Percentiles rank a stretch among this genome's conserved stretches.
Evolutionary conservation across 345 rosid species (phyloP).

Genomic region (Arabidopsis thaliana): DNA sequence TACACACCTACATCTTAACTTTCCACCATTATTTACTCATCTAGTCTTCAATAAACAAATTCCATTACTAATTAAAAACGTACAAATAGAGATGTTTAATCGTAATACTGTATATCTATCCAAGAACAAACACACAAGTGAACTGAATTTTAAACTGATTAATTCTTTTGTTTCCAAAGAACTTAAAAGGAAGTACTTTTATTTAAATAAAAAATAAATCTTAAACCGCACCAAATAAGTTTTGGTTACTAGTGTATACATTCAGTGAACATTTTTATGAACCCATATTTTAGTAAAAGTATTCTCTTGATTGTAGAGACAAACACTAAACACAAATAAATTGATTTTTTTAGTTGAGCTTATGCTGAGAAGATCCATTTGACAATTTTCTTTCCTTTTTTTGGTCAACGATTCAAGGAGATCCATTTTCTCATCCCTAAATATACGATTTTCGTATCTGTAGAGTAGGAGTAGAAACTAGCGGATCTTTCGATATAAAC

Average conservation of each 20-base stretch:
- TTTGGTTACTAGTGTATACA: no score
- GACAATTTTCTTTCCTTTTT: not conserved
- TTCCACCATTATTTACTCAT: conserved; percentile 19
- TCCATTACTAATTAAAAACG: not conserved
- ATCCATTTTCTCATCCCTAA: conserved; percentile 37
- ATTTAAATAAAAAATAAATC: not conserved
- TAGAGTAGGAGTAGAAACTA: conserved; percentile 21
- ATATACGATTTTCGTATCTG: conserved; percentile 32
- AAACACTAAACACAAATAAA: no score
- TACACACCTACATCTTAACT: conserved; percentile 26
- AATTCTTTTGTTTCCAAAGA: not conserved
- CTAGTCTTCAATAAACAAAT: not conserved
- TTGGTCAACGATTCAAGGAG: conserved; percentile 27
- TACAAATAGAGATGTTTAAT: not conserved
- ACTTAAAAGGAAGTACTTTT: no score
- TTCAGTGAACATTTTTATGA: no score
- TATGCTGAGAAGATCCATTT: not conserved
- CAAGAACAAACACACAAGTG: not conserved
- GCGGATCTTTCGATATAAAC: conserved; percentile 15
- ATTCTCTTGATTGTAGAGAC: no score
- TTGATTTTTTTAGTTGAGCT: no score
- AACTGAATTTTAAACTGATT: not conserved
- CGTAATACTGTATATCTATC: not conserved
- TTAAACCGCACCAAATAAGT: not conserved
- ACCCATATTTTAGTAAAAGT: no score